Conservation (phyloP, 768 basidiomycete species). For the Rhizopogon rudus region DNA sequence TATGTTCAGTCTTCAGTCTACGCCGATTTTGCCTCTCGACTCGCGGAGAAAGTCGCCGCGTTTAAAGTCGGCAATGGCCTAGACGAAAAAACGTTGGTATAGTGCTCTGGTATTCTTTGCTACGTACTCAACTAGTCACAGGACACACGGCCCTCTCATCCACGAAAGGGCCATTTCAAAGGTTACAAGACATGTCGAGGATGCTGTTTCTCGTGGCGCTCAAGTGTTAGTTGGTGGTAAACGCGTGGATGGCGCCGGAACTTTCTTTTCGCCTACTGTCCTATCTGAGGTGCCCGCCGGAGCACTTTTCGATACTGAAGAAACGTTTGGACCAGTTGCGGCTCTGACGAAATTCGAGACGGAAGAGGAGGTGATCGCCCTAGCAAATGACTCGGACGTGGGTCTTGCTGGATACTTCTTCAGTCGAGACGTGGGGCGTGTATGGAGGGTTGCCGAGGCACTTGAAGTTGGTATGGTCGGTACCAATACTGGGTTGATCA, state of each 20-base stretch:
- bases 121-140: slow-evolving; percentile 21
- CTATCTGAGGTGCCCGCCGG: slow-evolving; percentile 74
- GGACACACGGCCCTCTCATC: slow-evolving; percentile 94
- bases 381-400: slow-evolving; percentile 79
- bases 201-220: slow-evolving; percentile 83
- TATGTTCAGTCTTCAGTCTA: slow-evolving; percentile 90
- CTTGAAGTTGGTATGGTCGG: slow-evolving; percentile 95
- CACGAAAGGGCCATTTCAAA: slow-evolving; percentile 84
- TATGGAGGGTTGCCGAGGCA: slow-evolving; percentile 92
- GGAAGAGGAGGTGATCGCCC: slow-evolving; percentile 84
- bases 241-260: slow-evolving; percentile 45
- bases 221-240: slow-evolving; percentile 89
- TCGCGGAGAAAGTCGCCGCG: slow-evolving; percentile 75
- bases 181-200: slow-evolving; percentile 79
- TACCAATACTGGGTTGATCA: slow-evolving; percentile 75
- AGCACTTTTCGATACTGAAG: slow-evolving; percentile 70
- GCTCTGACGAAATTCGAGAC: slow-evolving; percentile 87
- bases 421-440: slow-evolving; percentile 77
- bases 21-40: slow-evolving; percentile 84
- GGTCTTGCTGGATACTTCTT: slow-evolving; percentile 97
- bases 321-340: slow-evolving; percentile 94
- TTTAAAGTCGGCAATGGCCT: slow-evolving; percentile 91
- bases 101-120: background rate
- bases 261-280: slow-evolving; percentile 86
- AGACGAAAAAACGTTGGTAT: slow-evolving; percentile 63